Conservation (phyloP, 2,329 filamentous ascomycete genomes). For the Trichoderma simmonsii region DNA sequence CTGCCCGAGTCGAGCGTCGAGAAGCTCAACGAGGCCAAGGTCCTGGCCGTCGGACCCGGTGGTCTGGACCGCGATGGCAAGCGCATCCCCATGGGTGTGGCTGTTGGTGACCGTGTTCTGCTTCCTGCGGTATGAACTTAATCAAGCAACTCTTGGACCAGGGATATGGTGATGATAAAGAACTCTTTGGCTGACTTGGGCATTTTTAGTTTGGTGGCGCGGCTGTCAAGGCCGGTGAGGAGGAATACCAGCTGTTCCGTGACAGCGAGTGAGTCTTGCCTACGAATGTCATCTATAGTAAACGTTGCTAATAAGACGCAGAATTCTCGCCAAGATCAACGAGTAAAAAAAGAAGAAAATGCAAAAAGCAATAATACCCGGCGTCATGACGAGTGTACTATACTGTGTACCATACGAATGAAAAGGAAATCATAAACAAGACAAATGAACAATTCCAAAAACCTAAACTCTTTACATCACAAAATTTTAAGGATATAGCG, state of each 20-base stretch:
- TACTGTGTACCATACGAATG: constrained; percentile 35
- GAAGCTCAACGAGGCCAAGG: constrained; percentile 97
- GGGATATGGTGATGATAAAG: not conserved
- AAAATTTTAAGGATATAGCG: not conserved
- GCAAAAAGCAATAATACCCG: constrained; percentile 14
- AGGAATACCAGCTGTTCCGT: constrained; percentile 93
- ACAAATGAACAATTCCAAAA: not conserved
- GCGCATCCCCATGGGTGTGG: constrained; percentile 78
- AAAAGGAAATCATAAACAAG: not conserved
- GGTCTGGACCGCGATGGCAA: constrained; percentile 84
- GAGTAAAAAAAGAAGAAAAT: constrained; percentile 55
- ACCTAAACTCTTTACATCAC: not conserved
- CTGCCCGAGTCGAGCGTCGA: constrained; percentile 95
- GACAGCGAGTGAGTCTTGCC: constrained; percentile 83
- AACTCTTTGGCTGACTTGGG: not conserved
- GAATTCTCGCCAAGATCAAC: constrained; percentile 98
- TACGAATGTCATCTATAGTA: not conserved
- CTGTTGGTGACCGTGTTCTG: constrained; percentile 84
- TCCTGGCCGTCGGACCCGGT: constrained; percentile 91
- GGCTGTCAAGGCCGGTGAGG: constrained; percentile 94
- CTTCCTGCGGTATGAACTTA: constrained; percentile 75
- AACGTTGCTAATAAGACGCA: constrained; percentile 37
- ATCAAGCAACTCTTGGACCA: not conserved
- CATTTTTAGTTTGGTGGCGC: constrained; percentile 76
- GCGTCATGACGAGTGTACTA: constrained; percentile 31